Conservation (phyloP, 2,329 filamentous ascomycete genomes). For the Coniochaeta sp. region DNA sequence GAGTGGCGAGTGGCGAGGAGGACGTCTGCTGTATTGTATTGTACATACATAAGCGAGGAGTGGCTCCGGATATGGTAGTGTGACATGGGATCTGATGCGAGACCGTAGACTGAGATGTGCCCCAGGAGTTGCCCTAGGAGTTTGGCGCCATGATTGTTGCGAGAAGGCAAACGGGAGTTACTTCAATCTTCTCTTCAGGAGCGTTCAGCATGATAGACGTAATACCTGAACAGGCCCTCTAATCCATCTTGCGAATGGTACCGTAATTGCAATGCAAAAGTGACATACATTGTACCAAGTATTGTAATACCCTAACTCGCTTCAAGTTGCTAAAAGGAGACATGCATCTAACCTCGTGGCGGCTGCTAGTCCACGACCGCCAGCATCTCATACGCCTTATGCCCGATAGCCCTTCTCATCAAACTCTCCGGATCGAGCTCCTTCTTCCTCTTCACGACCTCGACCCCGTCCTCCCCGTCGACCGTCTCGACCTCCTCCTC, state of each 20-base stretch:
- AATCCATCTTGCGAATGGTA: too few species aligned
- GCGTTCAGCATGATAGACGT: neutral
- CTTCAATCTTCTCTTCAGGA: neutral
- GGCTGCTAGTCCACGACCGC: conserved; percentile 42
- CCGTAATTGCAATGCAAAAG: too few species aligned
- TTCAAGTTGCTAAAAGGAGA: too few species aligned
- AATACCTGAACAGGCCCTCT: neutral
- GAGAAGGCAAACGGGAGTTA: neutral
- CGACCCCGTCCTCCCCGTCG: conserved; percentile 10
- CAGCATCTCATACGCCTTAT: conserved; percentile 49
- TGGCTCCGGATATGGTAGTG: too few species aligned
- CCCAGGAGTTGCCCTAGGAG: too few species aligned
- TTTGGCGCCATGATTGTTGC: neutral
- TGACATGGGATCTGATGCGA: neutral
- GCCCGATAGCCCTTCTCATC: conserved; percentile 42
- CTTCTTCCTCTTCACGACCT: conserved; percentile 22
- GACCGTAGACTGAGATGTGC: neutral
- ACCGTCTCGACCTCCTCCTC: conserved; percentile 26
- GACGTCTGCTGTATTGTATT: neutral
- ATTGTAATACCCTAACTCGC: too few species aligned
- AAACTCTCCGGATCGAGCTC: conserved; percentile 34
- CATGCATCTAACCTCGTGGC: too few species aligned
- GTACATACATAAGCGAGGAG: neutral
- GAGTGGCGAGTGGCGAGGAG: neutral
- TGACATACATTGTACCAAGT: too few species aligned